Evolutionary conservation across 2,329 filamentous ascomycete species (phyloP).

Genomic region (Verticillium dahliae): DNA sequence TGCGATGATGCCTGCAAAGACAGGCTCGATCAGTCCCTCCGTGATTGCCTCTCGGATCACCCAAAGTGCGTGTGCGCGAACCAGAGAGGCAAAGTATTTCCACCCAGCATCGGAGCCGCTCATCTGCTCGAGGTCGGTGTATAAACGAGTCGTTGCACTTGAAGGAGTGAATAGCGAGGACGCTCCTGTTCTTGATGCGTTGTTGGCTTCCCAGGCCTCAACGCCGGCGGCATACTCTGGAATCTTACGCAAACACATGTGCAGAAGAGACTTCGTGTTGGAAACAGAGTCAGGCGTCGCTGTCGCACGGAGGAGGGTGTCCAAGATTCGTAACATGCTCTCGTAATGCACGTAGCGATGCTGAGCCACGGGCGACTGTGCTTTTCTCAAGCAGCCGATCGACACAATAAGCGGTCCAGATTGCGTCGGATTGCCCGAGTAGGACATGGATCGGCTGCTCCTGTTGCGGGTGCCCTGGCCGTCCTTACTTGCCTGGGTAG

Average conservation of each 20-base stretch:
- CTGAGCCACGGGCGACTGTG: slow-evolving; percentile 12
- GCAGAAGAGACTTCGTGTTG: slow-evolving; percentile 31
- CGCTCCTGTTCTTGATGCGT: slow-evolving; percentile 29
- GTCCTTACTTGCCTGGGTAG: background rate
- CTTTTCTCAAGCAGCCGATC: background rate
- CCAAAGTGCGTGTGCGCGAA: slow-evolving; percentile 38
- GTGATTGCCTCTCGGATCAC: slow-evolving; percentile 33
- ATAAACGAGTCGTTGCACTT: slow-evolving; percentile 36
- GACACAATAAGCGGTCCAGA: background rate
- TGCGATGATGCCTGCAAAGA: slow-evolving; percentile 32
- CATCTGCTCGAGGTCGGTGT: slow-evolving; percentile 39
- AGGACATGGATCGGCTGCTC: too few relatives aligned
- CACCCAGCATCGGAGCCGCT: slow-evolving; percentile 34
- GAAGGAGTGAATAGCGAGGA: slow-evolving; percentile 25
- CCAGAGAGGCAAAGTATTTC: slow-evolving; percentile 35
- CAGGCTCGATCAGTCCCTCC: slow-evolving; percentile 32
- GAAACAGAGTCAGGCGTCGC: background rate
- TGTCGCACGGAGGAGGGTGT: slow-evolving; percentile 21
- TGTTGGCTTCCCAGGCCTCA: slow-evolving; percentile 31
- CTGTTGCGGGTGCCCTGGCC: background rate
- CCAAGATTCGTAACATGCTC: slow-evolving; percentile 24
- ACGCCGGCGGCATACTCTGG: slow-evolving; percentile 39
- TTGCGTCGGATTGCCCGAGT: background rate
- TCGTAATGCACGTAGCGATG: slow-evolving; percentile 23
- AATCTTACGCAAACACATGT: slow-evolving; percentile 41